A percentile compares a stretch with the other conserved stretches of the same genome.
Conservation (phyloP, 768 basidiomycete species). For the Rhizopogon vinicolor region DNA sequence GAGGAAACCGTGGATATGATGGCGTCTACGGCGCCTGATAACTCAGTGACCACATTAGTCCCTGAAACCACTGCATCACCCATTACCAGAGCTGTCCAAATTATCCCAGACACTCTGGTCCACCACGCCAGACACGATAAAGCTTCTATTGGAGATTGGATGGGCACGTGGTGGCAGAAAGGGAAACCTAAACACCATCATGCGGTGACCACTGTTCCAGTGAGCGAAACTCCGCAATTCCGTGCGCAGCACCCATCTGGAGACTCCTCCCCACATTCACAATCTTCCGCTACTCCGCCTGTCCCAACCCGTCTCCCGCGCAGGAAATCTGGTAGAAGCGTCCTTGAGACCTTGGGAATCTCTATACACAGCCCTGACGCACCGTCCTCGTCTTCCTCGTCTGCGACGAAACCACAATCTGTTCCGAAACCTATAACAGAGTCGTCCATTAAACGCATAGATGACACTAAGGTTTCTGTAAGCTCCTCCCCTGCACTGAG, state of each 20-base stretch:
- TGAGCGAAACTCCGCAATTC: constrained; percentile 16
- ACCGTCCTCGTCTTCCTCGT: constrained; percentile 18
- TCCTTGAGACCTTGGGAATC: constrained; percentile 70
- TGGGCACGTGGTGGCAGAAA: constrained; percentile 71
- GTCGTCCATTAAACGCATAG: background rate
- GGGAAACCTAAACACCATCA: constrained; percentile 33
- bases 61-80: constrained; percentile 1
- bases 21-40: background rate
- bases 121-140: constrained; percentile 26
- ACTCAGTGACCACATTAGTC: background rate
- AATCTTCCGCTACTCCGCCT: constrained; percentile 9
- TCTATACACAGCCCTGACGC: constrained; percentile 55
- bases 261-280: constrained; percentile 17
- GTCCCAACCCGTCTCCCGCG: constrained; percentile 15
- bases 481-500: constrained; percentile 16
- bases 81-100: constrained; percentile 2
- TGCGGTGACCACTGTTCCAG: constrained; percentile 10
- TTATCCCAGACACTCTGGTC: constrained; percentile 2
- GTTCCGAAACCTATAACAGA: background rate
- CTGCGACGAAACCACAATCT: constrained; percentile 21
- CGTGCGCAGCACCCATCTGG: constrained; percentile 15
- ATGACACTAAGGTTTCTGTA: constrained; percentile 10
- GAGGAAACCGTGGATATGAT: background rate
- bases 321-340: constrained; percentile 52
- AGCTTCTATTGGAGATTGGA: constrained; percentile 60